phyloP scores from a whole-genome alignment of 163 green algal genomes.

The Chloroidium sp. region DNA sequence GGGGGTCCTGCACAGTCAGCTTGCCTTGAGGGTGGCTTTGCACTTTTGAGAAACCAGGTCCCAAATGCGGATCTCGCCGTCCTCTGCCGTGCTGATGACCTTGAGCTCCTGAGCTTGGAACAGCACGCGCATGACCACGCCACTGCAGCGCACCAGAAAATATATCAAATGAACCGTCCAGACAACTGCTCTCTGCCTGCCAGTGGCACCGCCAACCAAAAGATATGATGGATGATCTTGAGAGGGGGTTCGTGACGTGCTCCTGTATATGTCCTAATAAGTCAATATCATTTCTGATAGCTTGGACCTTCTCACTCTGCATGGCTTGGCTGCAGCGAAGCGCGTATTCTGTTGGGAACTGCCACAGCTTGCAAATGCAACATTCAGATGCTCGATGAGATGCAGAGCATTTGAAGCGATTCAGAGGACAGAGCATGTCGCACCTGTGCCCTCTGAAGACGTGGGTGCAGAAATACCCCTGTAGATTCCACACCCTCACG shows the following conservation, averaged over 20 bases:
- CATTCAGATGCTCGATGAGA: too few species aligned
- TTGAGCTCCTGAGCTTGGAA: constrained; percentile 75
- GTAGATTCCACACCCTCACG: constrained; percentile 78
- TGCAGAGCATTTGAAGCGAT: too few species aligned
- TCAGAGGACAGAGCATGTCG: neutral
- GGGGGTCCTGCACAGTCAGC: constrained; percentile 1
- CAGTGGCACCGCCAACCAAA: neutral
- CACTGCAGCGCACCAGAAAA: constrained; percentile 27
- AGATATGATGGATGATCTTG: neutral
- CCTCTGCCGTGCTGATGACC: constrained; percentile 65
- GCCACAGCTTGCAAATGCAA: too few species aligned
- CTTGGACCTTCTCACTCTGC: too few species aligned
- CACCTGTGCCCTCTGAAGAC: constrained; percentile 74
- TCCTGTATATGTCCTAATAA: neutral
- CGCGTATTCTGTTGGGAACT: too few species aligned
- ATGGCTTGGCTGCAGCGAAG: too few species aligned
- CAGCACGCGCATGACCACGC: constrained; percentile 62
- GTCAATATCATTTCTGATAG: too few species aligned
- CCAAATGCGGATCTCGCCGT: constrained; percentile 71
- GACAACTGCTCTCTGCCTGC: neutral
- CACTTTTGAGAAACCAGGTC: constrained; percentile 72
- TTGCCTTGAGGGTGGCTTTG: constrained; percentile 41
- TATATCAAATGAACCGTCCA: neutral
- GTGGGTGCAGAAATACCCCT: constrained; percentile 81
- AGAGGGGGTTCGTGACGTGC: neutral